phyloP scores from a whole-genome alignment of 805 yeast species.

The Schizosaccharomyces osmophilus region DNA sequence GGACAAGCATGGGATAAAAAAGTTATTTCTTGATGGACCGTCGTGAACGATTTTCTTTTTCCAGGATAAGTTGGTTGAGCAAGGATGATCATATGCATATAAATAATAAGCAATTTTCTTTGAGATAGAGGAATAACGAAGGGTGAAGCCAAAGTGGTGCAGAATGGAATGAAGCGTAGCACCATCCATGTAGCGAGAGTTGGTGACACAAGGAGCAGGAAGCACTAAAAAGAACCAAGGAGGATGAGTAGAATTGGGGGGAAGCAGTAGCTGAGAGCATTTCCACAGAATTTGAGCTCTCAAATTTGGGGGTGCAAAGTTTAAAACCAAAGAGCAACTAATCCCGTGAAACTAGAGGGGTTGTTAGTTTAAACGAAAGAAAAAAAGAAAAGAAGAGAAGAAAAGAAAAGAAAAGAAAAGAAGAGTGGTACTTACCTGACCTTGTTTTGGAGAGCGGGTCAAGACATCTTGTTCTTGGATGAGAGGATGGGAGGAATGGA shows the following conservation, averaged over 20 bases:
- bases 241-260: slow-evolving; percentile 8
- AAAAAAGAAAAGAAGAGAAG: not conserved
- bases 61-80: slow-evolving; percentile 8
- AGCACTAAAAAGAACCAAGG: slow-evolving; percentile 48
- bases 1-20: not conserved
- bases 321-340: slow-evolving; percentile 68
- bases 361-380: slow-evolving; percentile 4
- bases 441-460: slow-evolving; percentile 11
- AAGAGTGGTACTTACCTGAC: not conserved
- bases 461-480: slow-evolving; percentile 33
- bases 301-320: slow-evolving; percentile 46
- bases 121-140: not conserved
- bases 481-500: slow-evolving; percentile 51
- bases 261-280: slow-evolving; percentile 30
- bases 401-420: no score
- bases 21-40: not conserved
- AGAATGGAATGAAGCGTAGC: slow-evolving; percentile 22
- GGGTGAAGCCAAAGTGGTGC: slow-evolving; percentile 29
- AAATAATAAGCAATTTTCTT: not conserved
- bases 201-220: slow-evolving; percentile 65
- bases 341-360: slow-evolving; percentile 27
- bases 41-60: not conserved
- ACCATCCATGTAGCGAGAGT: slow-evolving; percentile 54
- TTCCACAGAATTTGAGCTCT: slow-evolving; percentile 60
- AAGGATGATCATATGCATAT: not conserved